Percentiles rank a stretch among this genome's conserved stretches.
These are phyloP conservation scores for Piromyces finnis DNA, from an alignment of 192 early-diverging fungal species.

Conservation along the genomic window DNA sequence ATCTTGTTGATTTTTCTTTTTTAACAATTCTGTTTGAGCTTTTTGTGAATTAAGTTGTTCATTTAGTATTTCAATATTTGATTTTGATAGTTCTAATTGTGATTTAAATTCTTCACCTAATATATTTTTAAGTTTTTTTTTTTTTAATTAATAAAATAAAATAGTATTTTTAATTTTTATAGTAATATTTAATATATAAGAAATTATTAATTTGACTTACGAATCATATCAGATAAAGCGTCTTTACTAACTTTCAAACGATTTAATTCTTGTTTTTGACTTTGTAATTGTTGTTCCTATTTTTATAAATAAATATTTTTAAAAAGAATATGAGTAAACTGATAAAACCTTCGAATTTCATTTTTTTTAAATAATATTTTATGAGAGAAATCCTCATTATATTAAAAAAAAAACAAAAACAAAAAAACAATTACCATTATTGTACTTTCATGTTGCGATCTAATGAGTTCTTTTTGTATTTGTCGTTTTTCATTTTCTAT, in stretches of 20 bases:
- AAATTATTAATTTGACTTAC: neutral
- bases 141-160: neutral
- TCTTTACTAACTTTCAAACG: conserved; percentile 21
- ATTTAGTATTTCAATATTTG: conserved; percentile 4
- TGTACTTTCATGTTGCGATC: conserved; percentile 13
- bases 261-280: conserved; percentile 21
- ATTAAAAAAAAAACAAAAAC: conserved; percentile 3
- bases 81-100: neutral
- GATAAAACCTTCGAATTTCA: too few relatives aligned
- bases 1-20: conserved; percentile 2
- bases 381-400: too few relatives aligned
- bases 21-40: conserved; percentile 4
- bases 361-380: too few relatives aligned
- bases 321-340: too few relatives aligned
- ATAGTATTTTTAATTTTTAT: conserved; percentile 4
- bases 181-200: neutral
- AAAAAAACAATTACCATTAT: conserved; percentile 7
- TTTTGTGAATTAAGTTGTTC: conserved; percentile 5
- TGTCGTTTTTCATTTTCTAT: conserved; percentile 12
- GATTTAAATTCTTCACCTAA: neutral
- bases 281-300: conserved; percentile 14
- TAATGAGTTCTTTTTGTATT: conserved; percentile 19
- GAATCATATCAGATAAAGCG: neutral
- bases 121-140: neutral
- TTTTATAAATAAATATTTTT: too few relatives aligned